These are phyloP conservation scores for Penicillium sp. DNA, from an alignment of 2,329 filamentous ascomycete genomes.

Conservation along the genomic window DNA sequence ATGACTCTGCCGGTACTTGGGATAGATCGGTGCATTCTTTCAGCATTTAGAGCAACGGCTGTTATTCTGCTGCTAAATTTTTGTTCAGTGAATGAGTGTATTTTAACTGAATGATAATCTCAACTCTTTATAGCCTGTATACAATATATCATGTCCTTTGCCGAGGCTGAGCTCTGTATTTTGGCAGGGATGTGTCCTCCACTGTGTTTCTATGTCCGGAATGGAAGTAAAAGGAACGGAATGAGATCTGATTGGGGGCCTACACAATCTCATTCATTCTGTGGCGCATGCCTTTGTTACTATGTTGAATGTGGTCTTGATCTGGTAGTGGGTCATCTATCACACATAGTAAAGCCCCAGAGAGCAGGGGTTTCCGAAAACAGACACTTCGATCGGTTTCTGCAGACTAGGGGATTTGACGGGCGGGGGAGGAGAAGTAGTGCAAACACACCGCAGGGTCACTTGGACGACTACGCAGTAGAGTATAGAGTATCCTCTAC, in stretches of 20 bases:
- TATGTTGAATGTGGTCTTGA: not conserved
- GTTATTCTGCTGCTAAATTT: too few relatives aligned
- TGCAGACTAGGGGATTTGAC: not conserved
- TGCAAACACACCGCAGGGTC: constrained; percentile 11
- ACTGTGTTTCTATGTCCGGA: not conserved
- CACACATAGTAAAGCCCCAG: not conserved
- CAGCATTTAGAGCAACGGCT: not conserved
- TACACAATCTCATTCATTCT: constrained; percentile 3
- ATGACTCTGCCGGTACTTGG: constrained; percentile 2
- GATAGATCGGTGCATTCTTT: not conserved
- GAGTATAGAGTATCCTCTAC: too few relatives aligned
- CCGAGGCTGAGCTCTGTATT: too few relatives aligned
- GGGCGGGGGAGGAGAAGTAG: not conserved
- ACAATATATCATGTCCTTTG: too few relatives aligned
- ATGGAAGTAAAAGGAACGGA: not conserved
- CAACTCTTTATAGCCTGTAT: too few relatives aligned
- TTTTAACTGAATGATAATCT: too few relatives aligned
- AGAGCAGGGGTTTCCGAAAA: constrained; percentile 4
- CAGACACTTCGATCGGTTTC: not conserved
- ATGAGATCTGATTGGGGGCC: not conserved
- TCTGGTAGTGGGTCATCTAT: not conserved
- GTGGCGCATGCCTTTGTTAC: constrained; percentile 2
- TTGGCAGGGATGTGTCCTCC: too few relatives aligned
- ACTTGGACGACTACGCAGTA: not conserved
- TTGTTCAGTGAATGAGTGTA: too few relatives aligned